A percentile compares a stretch with the other conserved stretches of the same genome.
Conservation (phyloP, 2,329 filamentous ascomycete species). For the Gaeumannomyces sp. region DNA sequence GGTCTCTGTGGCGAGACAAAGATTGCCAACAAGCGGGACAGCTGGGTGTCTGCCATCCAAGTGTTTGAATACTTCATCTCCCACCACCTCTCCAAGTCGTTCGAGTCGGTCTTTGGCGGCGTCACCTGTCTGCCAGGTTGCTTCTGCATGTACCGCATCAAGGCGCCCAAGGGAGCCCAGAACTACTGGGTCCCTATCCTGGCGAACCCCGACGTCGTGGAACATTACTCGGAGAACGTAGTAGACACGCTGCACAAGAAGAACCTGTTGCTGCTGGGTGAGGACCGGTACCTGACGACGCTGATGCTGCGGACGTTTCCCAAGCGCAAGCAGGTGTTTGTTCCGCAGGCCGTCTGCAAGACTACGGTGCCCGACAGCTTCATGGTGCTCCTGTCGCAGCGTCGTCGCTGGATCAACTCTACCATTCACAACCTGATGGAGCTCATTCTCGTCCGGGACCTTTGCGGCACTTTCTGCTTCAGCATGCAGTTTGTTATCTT, state of each 20-base stretch:
- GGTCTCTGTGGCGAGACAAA: slow-evolving; percentile 98
- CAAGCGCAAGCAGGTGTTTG: slow-evolving; percentile 97
- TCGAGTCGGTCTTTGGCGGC: slow-evolving; percentile 97
- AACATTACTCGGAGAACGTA: slow-evolving; percentile 98
- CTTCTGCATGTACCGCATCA: slow-evolving; percentile 99
- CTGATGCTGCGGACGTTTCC: slow-evolving; percentile 98
- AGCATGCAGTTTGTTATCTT: slow-evolving; percentile 99
- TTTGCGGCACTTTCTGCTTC: slow-evolving; percentile 99
- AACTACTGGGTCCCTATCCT: slow-evolving; percentile 99
- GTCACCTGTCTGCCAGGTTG: slow-evolving; percentile 97
- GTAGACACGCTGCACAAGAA: slow-evolving; percentile 98
- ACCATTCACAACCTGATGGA: slow-evolving; percentile 99
- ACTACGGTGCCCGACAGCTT: slow-evolving; percentile 93
- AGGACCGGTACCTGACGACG: slow-evolving; percentile 92
- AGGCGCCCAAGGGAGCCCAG: slow-evolving; percentile 93
- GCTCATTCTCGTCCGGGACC: slow-evolving; percentile 85
- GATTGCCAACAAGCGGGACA: slow-evolving; percentile 95
- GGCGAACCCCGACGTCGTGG: slow-evolving; percentile 95
- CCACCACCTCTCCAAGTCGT: slow-evolving; percentile 92
- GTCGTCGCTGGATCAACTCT: slow-evolving; percentile 98
- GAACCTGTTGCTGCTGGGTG: slow-evolving; percentile 83
- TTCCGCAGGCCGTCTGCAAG: slow-evolving; percentile 98
- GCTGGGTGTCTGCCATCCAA: slow-evolving; percentile 96
- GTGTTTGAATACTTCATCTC: slow-evolving; percentile 99
- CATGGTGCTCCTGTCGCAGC: slow-evolving; percentile 85